phyloP scores from a whole-genome alignment of 345 rosid genomes.

The Syzygium jambos region DNA sequence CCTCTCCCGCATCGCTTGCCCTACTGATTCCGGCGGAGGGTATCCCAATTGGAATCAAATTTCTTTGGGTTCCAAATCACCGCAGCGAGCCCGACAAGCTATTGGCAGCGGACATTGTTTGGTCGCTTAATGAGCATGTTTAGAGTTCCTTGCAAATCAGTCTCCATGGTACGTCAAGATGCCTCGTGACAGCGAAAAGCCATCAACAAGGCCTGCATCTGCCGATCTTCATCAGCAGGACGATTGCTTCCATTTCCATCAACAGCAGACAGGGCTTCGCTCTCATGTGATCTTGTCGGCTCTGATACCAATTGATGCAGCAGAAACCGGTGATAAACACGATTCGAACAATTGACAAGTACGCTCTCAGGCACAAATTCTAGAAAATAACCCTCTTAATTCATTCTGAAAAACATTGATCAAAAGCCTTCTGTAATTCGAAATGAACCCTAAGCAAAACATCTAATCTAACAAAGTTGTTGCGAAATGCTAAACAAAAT shows the following conservation, averaged over 20 bases:
- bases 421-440: neutral
- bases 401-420: neutral
- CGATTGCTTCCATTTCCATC: neutral
- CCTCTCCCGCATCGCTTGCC: neutral
- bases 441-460: neutral
- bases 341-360: neutral
- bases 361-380: neutral
- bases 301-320: neutral
- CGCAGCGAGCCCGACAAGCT: neutral
- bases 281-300: neutral
- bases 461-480: neutral
- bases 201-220: neutral
- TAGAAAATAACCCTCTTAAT: neutral
- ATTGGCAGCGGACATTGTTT: neutral
- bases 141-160: neutral
- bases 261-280: neutral
- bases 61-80: neutral
- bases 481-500: neutral
- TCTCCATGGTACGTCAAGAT: neutral
- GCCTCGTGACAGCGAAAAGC: neutral
- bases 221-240: neutral
- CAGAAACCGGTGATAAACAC: neutral
- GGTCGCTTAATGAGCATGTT: neutral
- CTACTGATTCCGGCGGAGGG: neutral
- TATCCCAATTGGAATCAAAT: neutral